Base-by-base conservation (phyloP, 768 basidiomycete species). In the Pisolithus sp. region DNA sequence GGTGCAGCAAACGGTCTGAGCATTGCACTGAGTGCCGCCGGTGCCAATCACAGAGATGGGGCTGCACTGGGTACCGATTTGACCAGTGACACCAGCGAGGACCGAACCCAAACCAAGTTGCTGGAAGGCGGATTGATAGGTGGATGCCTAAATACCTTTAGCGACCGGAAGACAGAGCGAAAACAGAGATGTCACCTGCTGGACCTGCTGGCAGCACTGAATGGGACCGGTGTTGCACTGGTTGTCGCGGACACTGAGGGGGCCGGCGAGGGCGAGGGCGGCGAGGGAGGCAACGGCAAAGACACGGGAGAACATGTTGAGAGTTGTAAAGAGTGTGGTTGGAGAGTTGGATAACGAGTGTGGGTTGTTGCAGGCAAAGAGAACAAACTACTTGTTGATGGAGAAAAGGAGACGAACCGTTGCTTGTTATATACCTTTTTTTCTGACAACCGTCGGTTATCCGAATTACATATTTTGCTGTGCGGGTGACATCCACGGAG, bases 1-100 rank as follows among this genome's bases (percentile, higher is more conserved):
- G 42, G 61, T 53, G 66, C 72, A 74, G 66, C 72, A 74, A 7
- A 71, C 68, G 18, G 68, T 59, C 50, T 71, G 65, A 18, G 62
- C 60, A 51, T 38, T 49, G 8, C 66, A 66, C 7, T 15, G 51
- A n/a, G 31, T 13, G 1, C 34, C 34, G 13, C 39, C 54, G 58
- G 26, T 52, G 53, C 45, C 57, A 42, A 58, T 37, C 24, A 49
- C 41, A 18, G 24, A 44, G 18, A 45, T 31, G 38, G 48, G 45
- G 17, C 41, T 23, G 49, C 57, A 58, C 3, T 36, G 31, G 15
- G 44, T 23, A 15, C 23, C 49, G 17, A 56, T 42, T 6, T 34
- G 34, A 13, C 28, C 24, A 7, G 50, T 45, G 20, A 61, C 26
- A 34, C 53, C 49, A 15, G 46, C 53, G 2, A 46, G 39, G 37